phyloP scores from a whole-genome alignment of 2,329 filamentous ascomycete species.

The Pseudophaeomoniella oleicola region DNA sequence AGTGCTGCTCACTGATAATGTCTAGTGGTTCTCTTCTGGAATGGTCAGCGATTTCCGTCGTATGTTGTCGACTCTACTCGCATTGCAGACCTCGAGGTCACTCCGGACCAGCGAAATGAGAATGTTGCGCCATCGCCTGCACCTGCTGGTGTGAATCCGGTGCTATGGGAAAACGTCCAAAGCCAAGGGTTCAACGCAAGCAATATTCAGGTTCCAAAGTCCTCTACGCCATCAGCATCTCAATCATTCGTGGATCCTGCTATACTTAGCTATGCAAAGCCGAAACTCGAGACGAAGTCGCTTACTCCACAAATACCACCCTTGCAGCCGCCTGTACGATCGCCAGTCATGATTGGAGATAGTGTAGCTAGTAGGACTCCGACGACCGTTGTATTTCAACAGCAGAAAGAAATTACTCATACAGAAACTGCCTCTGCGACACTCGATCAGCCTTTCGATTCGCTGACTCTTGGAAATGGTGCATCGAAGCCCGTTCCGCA shows the following conservation, averaged over 20 bases:
- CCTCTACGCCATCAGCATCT: conserved; percentile 17
- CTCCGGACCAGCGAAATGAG: conserved; percentile 15
- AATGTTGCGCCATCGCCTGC: conserved; percentile 5
- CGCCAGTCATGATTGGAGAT: conserved; percentile 16
- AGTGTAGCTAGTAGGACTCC: conserved; percentile 9
- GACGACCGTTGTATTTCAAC: conserved; percentile 1
- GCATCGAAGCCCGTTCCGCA: conserved; percentile 2
- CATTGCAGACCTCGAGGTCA: conserved; percentile 45
- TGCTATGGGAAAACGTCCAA: conserved; percentile 1
- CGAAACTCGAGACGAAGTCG: conserved; percentile 7
- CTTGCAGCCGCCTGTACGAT: conserved; percentile 3
- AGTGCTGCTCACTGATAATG: conserved; percentile 26
- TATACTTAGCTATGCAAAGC: conserved; percentile 53
- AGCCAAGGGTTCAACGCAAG: neutral
- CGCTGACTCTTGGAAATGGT: conserved; percentile 19
- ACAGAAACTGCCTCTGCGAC: conserved; percentile 21
- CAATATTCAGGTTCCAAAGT: neutral
- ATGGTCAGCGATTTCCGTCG: conserved; percentile 34
- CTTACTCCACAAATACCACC: neutral
- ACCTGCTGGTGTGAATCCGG: conserved; percentile 4
- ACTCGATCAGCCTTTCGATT: conserved; percentile 30
- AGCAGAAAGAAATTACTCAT: neutral
- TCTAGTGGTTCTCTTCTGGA: conserved; percentile 30
- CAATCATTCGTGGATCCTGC: conserved; percentile 62
- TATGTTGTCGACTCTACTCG: conserved; percentile 43